phyloP scores from a whole-genome alignment of 2,329 filamentous ascomycete species.

The Monilinia polystroma region DNA sequence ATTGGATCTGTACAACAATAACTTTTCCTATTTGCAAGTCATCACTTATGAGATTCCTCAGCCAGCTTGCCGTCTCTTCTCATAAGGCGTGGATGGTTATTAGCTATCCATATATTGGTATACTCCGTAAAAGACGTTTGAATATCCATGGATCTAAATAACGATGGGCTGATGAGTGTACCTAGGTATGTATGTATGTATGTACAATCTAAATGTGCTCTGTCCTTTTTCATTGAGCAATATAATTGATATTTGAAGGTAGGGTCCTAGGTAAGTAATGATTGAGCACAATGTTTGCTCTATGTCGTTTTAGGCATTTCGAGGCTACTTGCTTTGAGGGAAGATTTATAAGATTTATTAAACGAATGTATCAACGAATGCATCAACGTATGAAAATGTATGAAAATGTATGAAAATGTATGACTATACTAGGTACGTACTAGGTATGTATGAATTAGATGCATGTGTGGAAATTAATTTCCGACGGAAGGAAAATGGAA shows the following conservation, averaged over 20 bases:
- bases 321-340: neutral
- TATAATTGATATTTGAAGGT: neutral
- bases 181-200: too few relatives aligned
- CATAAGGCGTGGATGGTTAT: too few relatives aligned
- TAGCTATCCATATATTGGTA: too few relatives aligned
- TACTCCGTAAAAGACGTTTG: too few relatives aligned
- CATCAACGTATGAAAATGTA: too few relatives aligned
- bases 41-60: too few relatives aligned
- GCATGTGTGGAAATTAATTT: neutral
- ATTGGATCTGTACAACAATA: too few relatives aligned
- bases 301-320: neutral
- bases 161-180: neutral
- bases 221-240: constrained; percentile 1
- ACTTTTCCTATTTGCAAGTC: too few relatives aligned
- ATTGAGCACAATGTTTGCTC: neutral
- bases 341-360: too few relatives aligned
- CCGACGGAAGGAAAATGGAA: constrained; percentile 9
- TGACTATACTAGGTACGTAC: neutral
- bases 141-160: neutral
- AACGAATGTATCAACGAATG: too few relatives aligned
- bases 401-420: too few relatives aligned
- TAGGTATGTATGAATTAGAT: neutral
- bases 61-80: too few relatives aligned
- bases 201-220: neutral
- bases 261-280: neutral